phyloP scores from a whole-genome alignment of 352 stramenopile genomes.

The Phytophthora nicotianae region DNA sequence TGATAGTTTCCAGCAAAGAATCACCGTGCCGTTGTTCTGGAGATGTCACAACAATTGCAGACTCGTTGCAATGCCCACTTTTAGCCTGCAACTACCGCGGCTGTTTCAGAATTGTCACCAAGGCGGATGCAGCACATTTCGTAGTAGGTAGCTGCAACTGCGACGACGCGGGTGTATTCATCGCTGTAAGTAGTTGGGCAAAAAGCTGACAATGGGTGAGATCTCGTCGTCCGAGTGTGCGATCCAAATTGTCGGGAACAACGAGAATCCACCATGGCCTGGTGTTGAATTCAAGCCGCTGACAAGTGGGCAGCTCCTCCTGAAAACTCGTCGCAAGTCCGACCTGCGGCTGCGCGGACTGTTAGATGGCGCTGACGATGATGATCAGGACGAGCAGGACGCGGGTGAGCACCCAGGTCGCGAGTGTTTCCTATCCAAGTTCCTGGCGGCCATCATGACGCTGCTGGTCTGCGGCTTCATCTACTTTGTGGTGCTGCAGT shows the following conservation, averaged over 20 bases:
- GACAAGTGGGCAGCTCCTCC: constrained; percentile 32
- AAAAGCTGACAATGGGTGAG: constrained; percentile 13
- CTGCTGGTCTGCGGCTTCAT: constrained; percentile 50
- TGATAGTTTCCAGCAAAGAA: background rate
- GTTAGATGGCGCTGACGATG: constrained; percentile 13
- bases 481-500: constrained; percentile 47
- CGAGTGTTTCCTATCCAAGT: constrained; percentile 57
- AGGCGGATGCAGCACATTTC: background rate
- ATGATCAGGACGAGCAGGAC: constrained; percentile 15
- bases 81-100: background rate
- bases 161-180: too few species aligned
- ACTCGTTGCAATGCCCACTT: background rate
- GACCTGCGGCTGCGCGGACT: constrained; percentile 9
- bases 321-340: constrained; percentile 20
- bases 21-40: background rate
- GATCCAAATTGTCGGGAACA: constrained; percentile 17
- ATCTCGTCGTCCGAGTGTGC: constrained; percentile 15
- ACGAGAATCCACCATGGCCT: constrained; percentile 6
- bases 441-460: constrained; percentile 44
- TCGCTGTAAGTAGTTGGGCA: background rate
- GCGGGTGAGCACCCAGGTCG: constrained; percentile 22
- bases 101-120: background rate
- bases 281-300: constrained; percentile 22
- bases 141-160: too few species aligned
- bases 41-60: background rate